Percentiles rank a stretch among this genome's conserved stretches.
These are phyloP conservation scores for Gossypium mustelinum DNA, from an alignment of 345 rosid species.

Conservation along the genomic window DNA sequence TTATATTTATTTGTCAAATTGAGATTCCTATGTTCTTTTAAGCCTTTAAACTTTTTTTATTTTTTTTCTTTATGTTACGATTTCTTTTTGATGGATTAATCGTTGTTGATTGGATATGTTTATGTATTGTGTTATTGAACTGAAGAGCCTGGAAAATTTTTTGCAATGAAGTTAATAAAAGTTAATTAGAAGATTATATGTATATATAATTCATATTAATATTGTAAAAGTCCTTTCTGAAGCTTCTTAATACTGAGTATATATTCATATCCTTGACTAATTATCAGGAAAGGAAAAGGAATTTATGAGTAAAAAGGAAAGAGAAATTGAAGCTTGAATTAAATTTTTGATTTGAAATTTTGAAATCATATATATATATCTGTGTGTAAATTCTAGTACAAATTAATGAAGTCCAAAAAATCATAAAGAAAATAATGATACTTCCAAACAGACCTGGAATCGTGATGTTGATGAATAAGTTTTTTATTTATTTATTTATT, in stretches of 20 bases:
- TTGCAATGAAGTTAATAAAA: not conserved
- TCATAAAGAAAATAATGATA: not conserved
- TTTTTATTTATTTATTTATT: not conserved
- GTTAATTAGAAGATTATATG: not conserved
- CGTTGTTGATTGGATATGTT: not conserved
- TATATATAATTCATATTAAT: no score
- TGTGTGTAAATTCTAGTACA: no score
- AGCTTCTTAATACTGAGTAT: no score
- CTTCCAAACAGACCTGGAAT: conserved; percentile 1
- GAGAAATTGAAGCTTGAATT: not conserved
- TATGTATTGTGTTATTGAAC: not conserved
- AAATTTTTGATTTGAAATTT: not conserved
- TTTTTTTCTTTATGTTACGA: not conserved
- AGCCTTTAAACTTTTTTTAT: not conserved
- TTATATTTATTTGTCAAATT: not conserved
- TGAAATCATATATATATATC: not conserved
- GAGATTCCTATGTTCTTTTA: not conserved
- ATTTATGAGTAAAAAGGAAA: not conserved
- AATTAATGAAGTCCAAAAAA: no score
- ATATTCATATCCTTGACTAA: no score
- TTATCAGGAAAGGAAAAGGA: not conserved
- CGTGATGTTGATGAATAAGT: not conserved
- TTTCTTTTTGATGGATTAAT: not conserved
- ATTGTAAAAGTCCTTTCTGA: no score
- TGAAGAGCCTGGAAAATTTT: not conserved